Evolutionary conservation across 441 rosid genomes (phyloP).

Genomic region (Pelargonium myrrhifolium): DNA sequence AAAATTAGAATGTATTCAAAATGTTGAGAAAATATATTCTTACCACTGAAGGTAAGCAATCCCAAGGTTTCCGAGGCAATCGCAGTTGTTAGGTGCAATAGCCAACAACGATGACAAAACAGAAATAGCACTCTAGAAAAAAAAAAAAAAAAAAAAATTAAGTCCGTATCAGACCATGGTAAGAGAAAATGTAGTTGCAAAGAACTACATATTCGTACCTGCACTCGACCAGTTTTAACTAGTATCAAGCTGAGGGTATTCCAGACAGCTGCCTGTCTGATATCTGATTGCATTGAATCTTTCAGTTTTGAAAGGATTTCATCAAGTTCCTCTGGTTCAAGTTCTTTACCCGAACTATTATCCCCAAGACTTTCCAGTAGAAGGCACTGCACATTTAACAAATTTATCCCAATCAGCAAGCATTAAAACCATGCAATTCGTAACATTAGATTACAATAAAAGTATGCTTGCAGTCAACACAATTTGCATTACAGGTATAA

Average conservation of each 20-base stretch:
- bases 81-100: slow-evolving; percentile 57
- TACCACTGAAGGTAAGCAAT: slow-evolving; percentile 83
- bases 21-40: slow-evolving; percentile 9
- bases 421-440: background rate
- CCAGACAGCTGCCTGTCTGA: slow-evolving; percentile 78
- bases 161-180: slow-evolving; percentile 22
- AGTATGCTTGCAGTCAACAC: background rate
- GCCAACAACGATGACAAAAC: slow-evolving; percentile 62
- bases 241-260: slow-evolving; percentile 77
- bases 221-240: slow-evolving; percentile 70
- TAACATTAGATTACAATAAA: background rate
- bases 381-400: slow-evolving; percentile 48
- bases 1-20: background rate
- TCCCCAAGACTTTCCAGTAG: slow-evolving; percentile 64
- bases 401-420: slow-evolving; percentile 17
- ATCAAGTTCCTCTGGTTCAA: slow-evolving; percentile 65
- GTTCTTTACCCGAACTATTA: slow-evolving; percentile 55
- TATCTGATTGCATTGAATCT: slow-evolving; percentile 63
- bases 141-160: slow-evolving; percentile 18
- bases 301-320: slow-evolving; percentile 62
- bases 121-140: slow-evolving; percentile 73
- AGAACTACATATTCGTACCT: slow-evolving; percentile 38
- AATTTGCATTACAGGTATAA: slow-evolving; percentile 3
- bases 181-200: slow-evolving; percentile 11
- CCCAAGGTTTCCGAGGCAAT: slow-evolving; percentile 85